These are phyloP conservation scores for Brachypodium distachyon DNA, from an alignment of 202 grass and related monocot species.

Conservation along the genomic window DNA sequence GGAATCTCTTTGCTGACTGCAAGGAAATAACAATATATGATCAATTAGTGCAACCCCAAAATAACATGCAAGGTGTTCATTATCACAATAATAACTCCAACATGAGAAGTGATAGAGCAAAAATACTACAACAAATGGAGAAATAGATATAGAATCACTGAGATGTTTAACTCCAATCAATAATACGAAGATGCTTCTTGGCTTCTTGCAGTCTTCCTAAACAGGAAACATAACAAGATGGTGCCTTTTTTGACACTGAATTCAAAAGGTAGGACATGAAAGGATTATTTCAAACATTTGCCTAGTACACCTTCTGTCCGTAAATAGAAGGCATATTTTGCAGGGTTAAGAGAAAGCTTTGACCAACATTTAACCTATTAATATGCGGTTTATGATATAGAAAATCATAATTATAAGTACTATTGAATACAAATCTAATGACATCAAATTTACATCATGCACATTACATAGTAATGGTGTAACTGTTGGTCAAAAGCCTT, in stretches of 20 bases:
- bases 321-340: too few species aligned
- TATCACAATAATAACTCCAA: not conserved
- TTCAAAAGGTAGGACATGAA: not conserved
- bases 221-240: not conserved
- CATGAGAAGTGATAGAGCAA: not conserved
- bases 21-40: conserved; percentile 22
- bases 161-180: not conserved
- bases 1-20: conserved; percentile 83
- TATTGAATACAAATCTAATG: too few species aligned
- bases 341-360: too few species aligned
- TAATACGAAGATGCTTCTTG: not conserved
- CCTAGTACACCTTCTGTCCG: too few species aligned
- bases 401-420: too few species aligned
- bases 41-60: conserved; percentile 7
- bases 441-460: too few species aligned
- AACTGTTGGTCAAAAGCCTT: too few species aligned
- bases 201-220: not conserved
- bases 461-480: too few species aligned
- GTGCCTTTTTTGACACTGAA: not conserved
- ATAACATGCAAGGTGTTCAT: not conserved
- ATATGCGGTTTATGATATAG: too few species aligned
- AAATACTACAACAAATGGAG: not conserved
- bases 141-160: not conserved
- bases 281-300: not conserved
- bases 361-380: too few species aligned